phyloP scores from a whole-genome alignment of 305 asterid genomes.

The Euphrasia arctica region DNA sequence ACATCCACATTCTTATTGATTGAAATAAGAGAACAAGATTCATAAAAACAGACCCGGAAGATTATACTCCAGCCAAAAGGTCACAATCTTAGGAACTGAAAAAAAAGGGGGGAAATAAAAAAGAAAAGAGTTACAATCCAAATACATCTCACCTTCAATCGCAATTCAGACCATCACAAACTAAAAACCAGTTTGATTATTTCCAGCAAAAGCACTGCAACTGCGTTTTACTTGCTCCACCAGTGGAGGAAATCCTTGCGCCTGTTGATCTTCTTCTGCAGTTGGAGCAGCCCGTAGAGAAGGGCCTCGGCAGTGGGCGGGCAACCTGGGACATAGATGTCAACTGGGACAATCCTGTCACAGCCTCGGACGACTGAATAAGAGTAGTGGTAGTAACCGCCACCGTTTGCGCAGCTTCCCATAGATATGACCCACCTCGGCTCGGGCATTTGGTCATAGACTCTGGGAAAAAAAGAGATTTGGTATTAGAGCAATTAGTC shows the following conservation, averaged over 20 bases:
- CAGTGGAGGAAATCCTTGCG: slow-evolving; percentile 69
- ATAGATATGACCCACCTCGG: slow-evolving; percentile 78
- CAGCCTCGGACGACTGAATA: slow-evolving; percentile 72
- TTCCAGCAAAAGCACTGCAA: slow-evolving; percentile 27
- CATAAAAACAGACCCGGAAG: no score
- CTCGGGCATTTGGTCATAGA: slow-evolving; percentile 82
- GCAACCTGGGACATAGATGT: slow-evolving; percentile 71
- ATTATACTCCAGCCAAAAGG: no score
- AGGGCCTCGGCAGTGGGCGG: slow-evolving; percentile 74
- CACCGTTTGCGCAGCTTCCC: slow-evolving; percentile 83
- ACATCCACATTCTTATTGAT: no score
- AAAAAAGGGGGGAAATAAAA: background rate
- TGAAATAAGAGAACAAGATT: no score
- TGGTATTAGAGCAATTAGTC: background rate
- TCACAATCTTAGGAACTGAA: background rate
- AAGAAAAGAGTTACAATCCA: slow-evolving; percentile 4
- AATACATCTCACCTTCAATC: slow-evolving; percentile 9
- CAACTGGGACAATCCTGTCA: slow-evolving; percentile 68
- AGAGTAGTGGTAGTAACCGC: slow-evolving; percentile 74
- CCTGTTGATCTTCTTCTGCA: slow-evolving; percentile 67
- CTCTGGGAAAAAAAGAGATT: slow-evolving; percentile 34
- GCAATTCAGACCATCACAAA: background rate
- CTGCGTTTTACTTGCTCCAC: slow-evolving; percentile 54
- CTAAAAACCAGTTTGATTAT: slow-evolving; percentile 20
- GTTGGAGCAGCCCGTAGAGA: slow-evolving; percentile 56